phyloP scores from a whole-genome alignment of 208 protist species.

The Trypanosoma vivax region DNA sequence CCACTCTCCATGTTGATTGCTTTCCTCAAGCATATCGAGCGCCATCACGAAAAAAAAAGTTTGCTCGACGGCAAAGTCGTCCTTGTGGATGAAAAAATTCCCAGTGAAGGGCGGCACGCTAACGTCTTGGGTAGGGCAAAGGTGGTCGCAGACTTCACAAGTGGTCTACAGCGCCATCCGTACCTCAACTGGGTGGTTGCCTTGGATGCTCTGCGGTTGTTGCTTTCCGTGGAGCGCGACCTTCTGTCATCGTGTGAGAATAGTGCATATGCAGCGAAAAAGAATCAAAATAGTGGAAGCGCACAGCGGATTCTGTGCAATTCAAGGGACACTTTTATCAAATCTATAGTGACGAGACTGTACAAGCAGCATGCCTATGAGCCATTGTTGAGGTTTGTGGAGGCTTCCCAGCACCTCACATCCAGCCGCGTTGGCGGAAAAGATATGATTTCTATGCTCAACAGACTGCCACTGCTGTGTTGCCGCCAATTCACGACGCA shows the following conservation, averaged over 20 bases:
- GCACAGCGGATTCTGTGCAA: neutral
- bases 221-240: neutral
- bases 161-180: constrained; percentile 12
- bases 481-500: constrained; percentile 4
- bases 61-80: too few relatives aligned
- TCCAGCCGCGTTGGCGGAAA: neutral
- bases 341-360: constrained; percentile 1
- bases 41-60: too few relatives aligned
- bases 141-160: constrained; percentile 4
- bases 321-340: constrained; percentile 7
- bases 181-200: constrained; percentile 15
- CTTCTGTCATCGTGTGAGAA: neutral
- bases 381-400: constrained; percentile 16
- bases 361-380: constrained; percentile 21
- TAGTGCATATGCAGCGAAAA: neutral
- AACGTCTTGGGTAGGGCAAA: neutral
- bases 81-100: too few relatives aligned
- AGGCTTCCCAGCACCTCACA: constrained; percentile 10
- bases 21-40: constrained; percentile 4
- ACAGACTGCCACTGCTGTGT: constrained; percentile 23
- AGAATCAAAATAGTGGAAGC: neutral
- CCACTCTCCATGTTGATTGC: neutral
- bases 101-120: neutral
- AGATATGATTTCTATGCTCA: constrained; percentile 13
- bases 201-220: constrained; percentile 6